These are phyloP conservation scores for Bruguiera hainesii DNA, from an alignment of 441 rosid genomes.

Conservation along the genomic window DNA sequence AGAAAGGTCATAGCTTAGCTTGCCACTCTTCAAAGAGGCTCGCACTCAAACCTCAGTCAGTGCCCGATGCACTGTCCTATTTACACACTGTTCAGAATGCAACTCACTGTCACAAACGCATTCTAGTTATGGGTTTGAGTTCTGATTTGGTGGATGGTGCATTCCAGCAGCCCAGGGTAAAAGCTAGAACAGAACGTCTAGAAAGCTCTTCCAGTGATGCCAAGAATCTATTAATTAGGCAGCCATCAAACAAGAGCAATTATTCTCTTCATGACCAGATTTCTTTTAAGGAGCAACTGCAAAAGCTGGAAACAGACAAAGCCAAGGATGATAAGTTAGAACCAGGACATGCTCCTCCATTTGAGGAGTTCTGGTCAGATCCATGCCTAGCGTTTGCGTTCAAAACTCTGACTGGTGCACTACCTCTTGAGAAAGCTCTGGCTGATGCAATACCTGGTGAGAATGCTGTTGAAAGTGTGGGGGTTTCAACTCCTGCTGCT, in stretches of 20 bases:
- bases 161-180: slow-evolving; percentile 20
- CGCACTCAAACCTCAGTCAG: slow-evolving; percentile 29
- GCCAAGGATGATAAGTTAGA: slow-evolving; percentile 22
- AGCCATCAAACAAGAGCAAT: slow-evolving; percentile 20
- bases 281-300: slow-evolving; percentile 18
- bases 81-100: slow-evolving; percentile 20
- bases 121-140: slow-evolving; percentile 2
- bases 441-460: slow-evolving; percentile 27
- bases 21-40: slow-evolving; percentile 28
- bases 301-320: slow-evolving; percentile 15
- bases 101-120: slow-evolving; percentile 8
- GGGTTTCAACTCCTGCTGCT: slow-evolving; percentile 22
- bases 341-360: slow-evolving; percentile 5
- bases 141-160: slow-evolving; percentile 19
- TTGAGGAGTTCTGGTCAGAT: slow-evolving; percentile 26
- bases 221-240: slow-evolving; percentile 9
- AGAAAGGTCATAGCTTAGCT: slow-evolving; percentile 30
- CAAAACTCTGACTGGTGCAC: slow-evolving; percentile 30
- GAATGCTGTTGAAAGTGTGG: slow-evolving; percentile 12
- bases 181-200: slow-evolving; percentile 12
- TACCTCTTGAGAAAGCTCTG: slow-evolving; percentile 24
- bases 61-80: slow-evolving; percentile 2
- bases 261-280: slow-evolving; percentile 19
- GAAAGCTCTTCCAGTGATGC: slow-evolving; percentile 2
- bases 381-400: slow-evolving; percentile 34